Evolutionary conservation across 1,139 yeast species (phyloP).

Genomic region (Pneumocystis canis): DNA sequence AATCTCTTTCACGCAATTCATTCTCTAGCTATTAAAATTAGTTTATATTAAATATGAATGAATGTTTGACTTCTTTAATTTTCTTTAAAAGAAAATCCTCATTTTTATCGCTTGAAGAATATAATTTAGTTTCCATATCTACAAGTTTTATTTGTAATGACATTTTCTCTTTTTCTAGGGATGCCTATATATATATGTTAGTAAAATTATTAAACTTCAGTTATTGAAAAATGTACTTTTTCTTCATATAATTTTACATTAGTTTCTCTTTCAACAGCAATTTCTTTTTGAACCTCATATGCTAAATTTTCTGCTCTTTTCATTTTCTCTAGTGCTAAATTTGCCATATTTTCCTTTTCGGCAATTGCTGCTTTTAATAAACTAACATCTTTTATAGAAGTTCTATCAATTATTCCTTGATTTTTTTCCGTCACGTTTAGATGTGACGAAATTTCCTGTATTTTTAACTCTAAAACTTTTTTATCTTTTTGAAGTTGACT

Average conservation of each 20-base stretch:
- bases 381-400: constrained; percentile 8
- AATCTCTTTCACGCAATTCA: constrained; percentile 26
- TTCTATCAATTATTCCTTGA: constrained; percentile 6
- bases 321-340: constrained; percentile 14
- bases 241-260: constrained; percentile 19
- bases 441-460: constrained; percentile 21
- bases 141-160: constrained; percentile 22
- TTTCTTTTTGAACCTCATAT: constrained; percentile 16
- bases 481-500: constrained; percentile 27
- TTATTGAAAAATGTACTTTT: constrained; percentile 14
- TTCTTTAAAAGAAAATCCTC: constrained; percentile 5
- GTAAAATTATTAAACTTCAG: not conserved
- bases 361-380: constrained; percentile 11
- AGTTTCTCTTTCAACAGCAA: constrained; percentile 20
- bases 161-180: constrained; percentile 22
- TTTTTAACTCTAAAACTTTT: constrained; percentile 25
- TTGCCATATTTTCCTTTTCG: constrained; percentile 16
- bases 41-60: constrained; percentile 14
- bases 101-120: constrained; percentile 5
- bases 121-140: constrained; percentile 21
- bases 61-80: not conserved
- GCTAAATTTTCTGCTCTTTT: constrained; percentile 12
- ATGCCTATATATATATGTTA: not conserved
- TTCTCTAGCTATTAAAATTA: constrained; percentile 25
- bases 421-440: constrained; percentile 15